These are phyloP conservation scores for Trichomonas vaginalis DNA, from an alignment of 208 protist species.

Conservation along the genomic window DNA sequence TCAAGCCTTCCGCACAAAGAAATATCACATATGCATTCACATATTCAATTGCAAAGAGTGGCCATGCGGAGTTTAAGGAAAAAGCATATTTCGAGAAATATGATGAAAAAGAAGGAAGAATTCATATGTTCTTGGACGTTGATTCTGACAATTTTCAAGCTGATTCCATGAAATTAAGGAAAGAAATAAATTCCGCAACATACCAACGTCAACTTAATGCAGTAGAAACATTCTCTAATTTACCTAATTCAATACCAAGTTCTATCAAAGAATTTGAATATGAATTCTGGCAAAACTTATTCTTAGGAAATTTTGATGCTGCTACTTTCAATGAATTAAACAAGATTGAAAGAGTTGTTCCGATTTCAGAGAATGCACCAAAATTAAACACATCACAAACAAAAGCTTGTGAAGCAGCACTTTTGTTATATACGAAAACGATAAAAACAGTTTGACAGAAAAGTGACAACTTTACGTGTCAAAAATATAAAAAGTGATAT, in stretches of 20 bases:
- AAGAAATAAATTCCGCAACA: background rate
- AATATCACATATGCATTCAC: background rate
- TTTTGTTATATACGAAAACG: too few relatives aligned
- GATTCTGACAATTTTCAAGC: background rate
- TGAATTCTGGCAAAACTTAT: background rate
- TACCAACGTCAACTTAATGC: background rate
- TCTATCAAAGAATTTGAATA: background rate
- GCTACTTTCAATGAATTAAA: background rate
- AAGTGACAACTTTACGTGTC: too few relatives aligned
- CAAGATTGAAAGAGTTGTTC: background rate
- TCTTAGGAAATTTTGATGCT: background rate
- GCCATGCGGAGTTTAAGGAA: background rate
- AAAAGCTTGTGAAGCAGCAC: conserved; percentile 51
- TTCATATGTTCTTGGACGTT: background rate
- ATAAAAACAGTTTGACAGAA: too few relatives aligned
- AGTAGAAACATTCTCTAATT: background rate
- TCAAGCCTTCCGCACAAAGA: background rate
- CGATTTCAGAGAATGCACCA: background rate
- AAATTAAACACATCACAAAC: conserved; percentile 57
- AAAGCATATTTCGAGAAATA: background rate
- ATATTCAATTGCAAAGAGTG: background rate
- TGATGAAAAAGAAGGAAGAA: background rate
- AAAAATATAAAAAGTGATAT: too few relatives aligned
- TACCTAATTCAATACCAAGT: background rate
- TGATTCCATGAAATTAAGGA: background rate